Percentiles rank a stretch among this genome's conserved stretches.
Evolutionary conservation across 805 yeast genomes (phyloP).

Genomic region (Komagataella pastoris): DNA sequence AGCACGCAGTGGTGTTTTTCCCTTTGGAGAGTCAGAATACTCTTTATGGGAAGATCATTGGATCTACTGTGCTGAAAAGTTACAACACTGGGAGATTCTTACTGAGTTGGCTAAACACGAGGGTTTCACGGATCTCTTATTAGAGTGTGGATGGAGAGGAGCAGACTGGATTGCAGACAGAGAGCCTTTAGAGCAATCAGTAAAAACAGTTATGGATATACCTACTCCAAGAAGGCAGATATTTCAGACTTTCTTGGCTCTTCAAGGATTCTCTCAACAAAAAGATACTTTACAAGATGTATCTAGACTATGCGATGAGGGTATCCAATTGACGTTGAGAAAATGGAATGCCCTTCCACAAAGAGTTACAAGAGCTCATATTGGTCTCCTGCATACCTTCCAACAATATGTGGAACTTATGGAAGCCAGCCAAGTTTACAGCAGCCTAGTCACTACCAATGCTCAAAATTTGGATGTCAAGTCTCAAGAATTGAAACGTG

Average conservation of each 20-base stretch:
- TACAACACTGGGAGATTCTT: conserved; percentile 95
- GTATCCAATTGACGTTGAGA: conserved; percentile 80
- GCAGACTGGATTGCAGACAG: conserved; percentile 97
- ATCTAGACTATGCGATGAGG: conserved; percentile 84
- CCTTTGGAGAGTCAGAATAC: conserved; percentile 91
- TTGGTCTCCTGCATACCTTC: conserved; percentile 82
- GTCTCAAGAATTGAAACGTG: conserved; percentile 89
- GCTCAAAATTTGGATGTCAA: conserved; percentile 87
- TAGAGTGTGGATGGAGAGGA: conserved; percentile 99
- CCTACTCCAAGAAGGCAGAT: conserved; percentile 96
- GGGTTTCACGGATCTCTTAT: conserved; percentile 84
- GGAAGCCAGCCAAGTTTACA: conserved; percentile 93
- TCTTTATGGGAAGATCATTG: conserved; percentile 98
- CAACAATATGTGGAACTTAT: conserved; percentile 95
- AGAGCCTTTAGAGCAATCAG: conserved; percentile 88
- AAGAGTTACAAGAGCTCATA: conserved; percentile 65
- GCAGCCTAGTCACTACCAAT: conserved; percentile 76
- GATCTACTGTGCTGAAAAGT: conserved; percentile 92
- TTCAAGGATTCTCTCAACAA: conserved; percentile 90
- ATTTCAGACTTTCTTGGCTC: conserved; percentile 84
- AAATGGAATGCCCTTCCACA: conserved; percentile 91
- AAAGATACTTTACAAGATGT: conserved; percentile 77
- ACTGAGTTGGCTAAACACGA: conserved; percentile 97
- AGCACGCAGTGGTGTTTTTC: conserved; percentile 88
- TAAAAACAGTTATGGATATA: conserved; percentile 93